A percentile compares a stretch with the other conserved stretches of the same genome.
These are phyloP conservation scores for Sarocladium kiliense DNA, from an alignment of 2,329 filamentous ascomycete genomes.

Conservation along the genomic window DNA sequence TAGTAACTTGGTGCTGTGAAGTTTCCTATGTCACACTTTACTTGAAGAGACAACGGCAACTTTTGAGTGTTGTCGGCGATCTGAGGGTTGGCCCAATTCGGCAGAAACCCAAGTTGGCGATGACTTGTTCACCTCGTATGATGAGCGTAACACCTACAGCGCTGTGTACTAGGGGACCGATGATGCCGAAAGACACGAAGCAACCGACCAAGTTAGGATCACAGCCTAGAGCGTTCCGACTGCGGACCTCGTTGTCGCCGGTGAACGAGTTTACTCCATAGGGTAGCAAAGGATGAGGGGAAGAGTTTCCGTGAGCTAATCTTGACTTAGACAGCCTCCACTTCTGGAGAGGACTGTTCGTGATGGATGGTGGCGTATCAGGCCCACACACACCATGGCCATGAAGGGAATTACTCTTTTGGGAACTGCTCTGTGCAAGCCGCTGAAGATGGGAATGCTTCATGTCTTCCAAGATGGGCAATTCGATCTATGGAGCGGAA, in stretches of 20 bases:
- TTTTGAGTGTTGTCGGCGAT: too few species aligned
- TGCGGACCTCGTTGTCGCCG: too few species aligned
- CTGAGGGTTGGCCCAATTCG: background rate
- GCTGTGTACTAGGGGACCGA: too few species aligned
- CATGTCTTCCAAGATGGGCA: background rate
- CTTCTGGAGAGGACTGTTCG: too few species aligned
- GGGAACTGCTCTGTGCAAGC: background rate
- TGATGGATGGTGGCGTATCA: background rate
- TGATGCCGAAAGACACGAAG: background rate
- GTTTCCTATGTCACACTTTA: too few species aligned
- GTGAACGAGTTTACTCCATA: too few species aligned
- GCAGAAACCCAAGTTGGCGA: background rate
- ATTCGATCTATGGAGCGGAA: background rate
- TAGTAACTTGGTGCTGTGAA: too few species aligned
- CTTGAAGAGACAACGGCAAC: background rate
- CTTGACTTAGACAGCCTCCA: too few species aligned
- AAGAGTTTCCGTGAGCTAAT: too few species aligned
- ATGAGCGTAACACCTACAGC: background rate
- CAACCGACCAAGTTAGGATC: too few species aligned
- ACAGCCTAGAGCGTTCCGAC: too few species aligned
- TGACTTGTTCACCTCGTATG: background rate
- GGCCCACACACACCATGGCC: background rate
- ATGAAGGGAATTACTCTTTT: slow-evolving; percentile 1
- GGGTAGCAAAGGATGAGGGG: too few species aligned
- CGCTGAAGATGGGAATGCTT: background rate